These are phyloP conservation scores for Phaffia rhodozyma DNA, from an alignment of 1,284 basidiomycete species.

Conservation along the genomic window DNA sequence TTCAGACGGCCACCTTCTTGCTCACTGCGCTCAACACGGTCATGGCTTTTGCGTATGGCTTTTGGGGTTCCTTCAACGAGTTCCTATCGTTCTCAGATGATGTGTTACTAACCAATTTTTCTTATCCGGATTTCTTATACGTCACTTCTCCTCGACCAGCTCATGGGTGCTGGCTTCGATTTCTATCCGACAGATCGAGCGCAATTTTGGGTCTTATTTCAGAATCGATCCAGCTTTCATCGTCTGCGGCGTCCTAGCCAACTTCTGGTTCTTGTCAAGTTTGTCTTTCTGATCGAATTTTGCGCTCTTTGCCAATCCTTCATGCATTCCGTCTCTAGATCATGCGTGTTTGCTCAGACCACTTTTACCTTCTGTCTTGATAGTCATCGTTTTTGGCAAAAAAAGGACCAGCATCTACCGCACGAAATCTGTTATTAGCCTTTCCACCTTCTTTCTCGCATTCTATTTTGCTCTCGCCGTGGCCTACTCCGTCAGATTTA, in stretches of 20 bases:
- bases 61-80: not conserved
- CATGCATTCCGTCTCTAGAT: no score
- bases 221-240: slow-evolving; percentile 3
- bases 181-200: not conserved
- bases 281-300: not conserved
- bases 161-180: slow-evolving; percentile 2
- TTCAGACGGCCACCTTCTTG: slow-evolving; percentile 14
- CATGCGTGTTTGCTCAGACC: not conserved
- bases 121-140: not conserved
- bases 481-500: not conserved
- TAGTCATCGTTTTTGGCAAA: not conserved
- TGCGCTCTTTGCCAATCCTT: no score
- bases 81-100: not conserved
- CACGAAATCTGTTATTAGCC: not conserved
- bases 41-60: slow-evolving; percentile 1
- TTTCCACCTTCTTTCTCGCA: not conserved
- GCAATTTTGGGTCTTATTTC: not conserved
- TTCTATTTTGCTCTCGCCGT: not conserved
- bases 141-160: not conserved
- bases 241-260: not conserved
- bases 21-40: slow-evolving; percentile 4
- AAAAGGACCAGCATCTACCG: not conserved
- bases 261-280: not conserved
- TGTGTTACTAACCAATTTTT: not conserved
- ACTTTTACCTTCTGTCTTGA: not conserved